Evolutionary conservation across 1,284 basidiomycete genomes (phyloP).

Genomic region (Schizophyllum commune): DNA sequence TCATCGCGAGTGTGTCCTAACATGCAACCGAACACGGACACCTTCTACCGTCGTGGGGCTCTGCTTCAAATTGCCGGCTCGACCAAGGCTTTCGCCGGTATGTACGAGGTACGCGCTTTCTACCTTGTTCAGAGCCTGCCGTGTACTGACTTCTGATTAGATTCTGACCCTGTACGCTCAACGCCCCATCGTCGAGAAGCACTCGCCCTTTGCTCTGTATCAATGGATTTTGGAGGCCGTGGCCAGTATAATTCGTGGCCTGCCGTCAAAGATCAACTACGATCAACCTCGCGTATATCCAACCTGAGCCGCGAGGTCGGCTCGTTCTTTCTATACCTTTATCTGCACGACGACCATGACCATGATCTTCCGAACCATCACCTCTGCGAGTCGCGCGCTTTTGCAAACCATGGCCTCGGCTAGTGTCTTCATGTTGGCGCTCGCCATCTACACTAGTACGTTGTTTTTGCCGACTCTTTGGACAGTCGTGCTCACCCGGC

Average conservation of each 20-base stretch:
- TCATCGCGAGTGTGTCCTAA: constrained; percentile 45
- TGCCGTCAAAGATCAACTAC: constrained; percentile 13
- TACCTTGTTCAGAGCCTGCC: not conserved
- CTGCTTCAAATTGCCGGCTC: constrained; percentile 25
- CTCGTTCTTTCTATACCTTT: constrained; percentile 34
- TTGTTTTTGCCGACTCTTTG: too few species aligned
- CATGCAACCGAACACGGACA: constrained; percentile 31
- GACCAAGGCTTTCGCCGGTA: constrained; percentile 26
- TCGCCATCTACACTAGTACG: constrained; percentile 15
- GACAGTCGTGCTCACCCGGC: too few species aligned
- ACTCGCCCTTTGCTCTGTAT: constrained; percentile 12
- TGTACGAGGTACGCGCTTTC: constrained; percentile 24
- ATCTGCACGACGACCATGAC: constrained; percentile 46
- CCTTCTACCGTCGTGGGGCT: constrained; percentile 44
- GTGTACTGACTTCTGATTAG: constrained; percentile 4
- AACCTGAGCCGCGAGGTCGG: constrained; percentile 12
- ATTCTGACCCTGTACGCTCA: constrained; percentile 42
- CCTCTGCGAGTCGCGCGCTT: constrained; percentile 11
- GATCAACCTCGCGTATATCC: constrained; percentile 4
- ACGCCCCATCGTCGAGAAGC: constrained; percentile 40
- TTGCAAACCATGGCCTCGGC: constrained; percentile 11
- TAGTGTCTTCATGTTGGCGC: constrained; percentile 12
- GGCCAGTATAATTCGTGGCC: constrained; percentile 17
- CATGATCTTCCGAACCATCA: constrained; percentile 33
- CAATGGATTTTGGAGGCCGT: constrained; percentile 16